Evolutionary conservation across 805 yeast species (phyloP), one percentile per base, ranked within the genome.

Genomic region (Debaryomyces hansenii): DNA sequence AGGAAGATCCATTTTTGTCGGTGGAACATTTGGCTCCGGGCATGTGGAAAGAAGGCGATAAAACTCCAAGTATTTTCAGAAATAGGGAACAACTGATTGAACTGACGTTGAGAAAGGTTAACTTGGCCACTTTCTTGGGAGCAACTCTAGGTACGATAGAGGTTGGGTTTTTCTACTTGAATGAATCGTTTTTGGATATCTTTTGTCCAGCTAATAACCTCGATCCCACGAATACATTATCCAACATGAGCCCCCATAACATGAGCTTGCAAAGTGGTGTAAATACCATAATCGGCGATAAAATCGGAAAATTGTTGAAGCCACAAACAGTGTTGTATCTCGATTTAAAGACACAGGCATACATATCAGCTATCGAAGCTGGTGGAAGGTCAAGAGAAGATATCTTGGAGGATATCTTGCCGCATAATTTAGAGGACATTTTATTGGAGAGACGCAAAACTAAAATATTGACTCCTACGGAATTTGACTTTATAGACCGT

Each of bases 341-440:
- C 34, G 97, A 94, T 55, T 75, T 94, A 61, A 94, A 94, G 63
- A 94, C 99, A 0, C 99, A 94, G 65, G 96, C 97, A 0, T 94
- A 83, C 60, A 90, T 94, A 16, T 85, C 97, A 1, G 96, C 96
- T 0, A 65, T 91, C 49, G 88, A 85, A 58, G 75, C 84, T 1
- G 77, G 76, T 9, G 80, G 82, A 44, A 72, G 86, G 53, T 70
- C 86, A 1, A 77, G 80, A 50, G 77, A 76, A 46, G 91, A 85
- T 37, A 78, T 89, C 9, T 69, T 91, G 52, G 82, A 86, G 44
- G 88, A 84, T 55, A 77, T 91, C 39, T 87, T 92, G 55, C 95
- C 97, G 0, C 65, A 65, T 4, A 75, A 83, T 53, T 56, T 90
- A 56, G 83, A 80, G 37, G 77, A 76, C 37, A 62, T 79, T 2